Evolutionary conservation across 768 basidiomycete species (phyloP), one percentile per base, ranked within the genome.

Genomic region (Podaxis sp.): DNA sequence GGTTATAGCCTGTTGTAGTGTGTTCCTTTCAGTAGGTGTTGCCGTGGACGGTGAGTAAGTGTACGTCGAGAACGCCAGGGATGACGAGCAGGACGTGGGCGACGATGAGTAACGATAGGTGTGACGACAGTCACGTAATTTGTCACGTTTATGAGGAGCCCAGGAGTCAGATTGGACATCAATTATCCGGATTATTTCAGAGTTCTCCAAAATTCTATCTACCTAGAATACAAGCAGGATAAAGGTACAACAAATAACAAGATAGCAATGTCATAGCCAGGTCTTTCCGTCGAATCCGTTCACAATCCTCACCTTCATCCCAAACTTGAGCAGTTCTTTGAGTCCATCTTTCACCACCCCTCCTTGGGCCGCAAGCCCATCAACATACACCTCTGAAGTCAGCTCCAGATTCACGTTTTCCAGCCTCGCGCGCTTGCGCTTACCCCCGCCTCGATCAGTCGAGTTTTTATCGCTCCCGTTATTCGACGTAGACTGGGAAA

Each of bases 381-480:
- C 50, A 8, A 60, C 50, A 60, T 61, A 46, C 27, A 54, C 52
- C 40, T 55, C 59, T 9, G 52, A 61, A n/a, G 52, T 33, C 59
- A 61, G 22, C 40, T 61, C 59, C 17, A 61, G n/a, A 29, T 43
- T 61, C 40, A 61, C 52, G 13, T 47, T 54, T 6, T 54, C 59
- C 59, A 61, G 27, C 33, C 59, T 33, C 41, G 52, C 13, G 8
- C 41, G 25, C n/a, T 9, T 29, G 36, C 36, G 22, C 49, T 27
- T 27, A 25, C 24, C 19, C 3, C 24, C 25, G 27, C 51, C 11
- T 8, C 51, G 7, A 7, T 17, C 15, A 13, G 24, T 52, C 33
- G 33, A 27, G 19, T 12, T 6, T 49, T 49, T n/a, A 43, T n/a
- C 43, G n/a, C n/a, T 19, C 19, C 49, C 49, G n/a, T 27, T 50